Conservation (phyloP, 148 eudicot species). For the Tetragonia tetragonoides region DNA sequence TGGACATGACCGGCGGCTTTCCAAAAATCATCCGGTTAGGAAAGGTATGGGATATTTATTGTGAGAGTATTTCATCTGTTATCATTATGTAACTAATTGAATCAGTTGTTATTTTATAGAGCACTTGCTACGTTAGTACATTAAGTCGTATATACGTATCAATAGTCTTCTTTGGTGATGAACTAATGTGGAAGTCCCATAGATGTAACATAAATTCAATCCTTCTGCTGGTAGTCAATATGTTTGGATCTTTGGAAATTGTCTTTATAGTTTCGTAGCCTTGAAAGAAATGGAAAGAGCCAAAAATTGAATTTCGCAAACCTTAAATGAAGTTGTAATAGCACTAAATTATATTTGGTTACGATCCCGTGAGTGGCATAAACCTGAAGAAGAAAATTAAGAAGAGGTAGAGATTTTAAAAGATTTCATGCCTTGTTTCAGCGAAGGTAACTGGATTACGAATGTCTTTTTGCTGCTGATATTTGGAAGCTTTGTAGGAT, state of each 20-base stretch:
- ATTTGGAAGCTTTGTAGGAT: no score
- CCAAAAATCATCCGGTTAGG: slow-evolving; percentile 69
- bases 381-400: no score
- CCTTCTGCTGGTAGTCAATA: not conserved
- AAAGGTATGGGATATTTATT: slow-evolving; percentile 46
- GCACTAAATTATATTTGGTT: not conserved
- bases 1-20: slow-evolving; percentile 71
- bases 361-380: not conserved
- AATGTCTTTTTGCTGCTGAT: no score
- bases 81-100: not conserved
- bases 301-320: no score
- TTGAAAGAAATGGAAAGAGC: no score
- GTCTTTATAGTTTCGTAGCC: no score
- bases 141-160: not conserved
- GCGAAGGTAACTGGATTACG: no score
- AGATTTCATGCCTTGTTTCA: no score
- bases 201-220: not conserved
- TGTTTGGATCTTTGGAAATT: no score
- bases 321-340: not conserved
- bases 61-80: not conserved
- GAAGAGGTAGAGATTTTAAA: not conserved
- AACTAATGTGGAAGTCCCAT: not conserved
- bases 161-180: not conserved
- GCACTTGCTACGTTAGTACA: not conserved
- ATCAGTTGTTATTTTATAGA: not conserved